Percentiles rank a stretch among this genome's conserved stretches.
These are phyloP conservation scores for Heliamphora pulchella DNA, from an alignment of 179 eudicot genomes.

Conservation along the genomic window DNA sequence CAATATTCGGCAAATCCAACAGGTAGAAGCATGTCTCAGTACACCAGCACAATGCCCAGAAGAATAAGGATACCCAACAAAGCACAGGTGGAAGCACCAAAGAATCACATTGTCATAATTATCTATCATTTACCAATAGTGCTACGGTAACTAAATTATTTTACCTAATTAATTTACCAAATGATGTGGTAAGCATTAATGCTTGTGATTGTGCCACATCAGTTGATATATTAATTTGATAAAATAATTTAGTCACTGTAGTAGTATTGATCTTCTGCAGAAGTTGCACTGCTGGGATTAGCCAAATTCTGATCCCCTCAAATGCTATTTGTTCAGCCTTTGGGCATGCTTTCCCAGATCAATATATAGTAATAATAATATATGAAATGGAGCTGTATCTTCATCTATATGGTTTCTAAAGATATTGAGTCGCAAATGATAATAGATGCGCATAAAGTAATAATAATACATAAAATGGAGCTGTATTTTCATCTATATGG, in stretches of 20 bases:
- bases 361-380: not conserved
- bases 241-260: no score
- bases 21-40: not conserved
- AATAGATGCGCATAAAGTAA: not conserved
- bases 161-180: no score
- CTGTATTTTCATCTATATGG: not conserved
- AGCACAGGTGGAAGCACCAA: not conserved
- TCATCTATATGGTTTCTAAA: not conserved
- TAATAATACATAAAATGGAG: not conserved
- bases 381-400: not conserved
- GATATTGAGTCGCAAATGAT: not conserved
- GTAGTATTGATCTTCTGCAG: not conserved
- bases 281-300: not conserved
- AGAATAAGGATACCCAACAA: not conserved
- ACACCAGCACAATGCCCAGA: not conserved
- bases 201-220: no score
- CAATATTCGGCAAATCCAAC: not conserved
- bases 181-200: no score
- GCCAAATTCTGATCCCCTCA: not conserved
- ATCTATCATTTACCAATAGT: not conserved
- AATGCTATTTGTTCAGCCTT: slow-evolving; percentile 4
- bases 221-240: no score
- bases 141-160: no score
- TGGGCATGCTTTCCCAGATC: not conserved
- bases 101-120: not conserved